A percentile compares a stretch with the other conserved stretches of the same genome.
phyloP scores from a whole-genome alignment of 352 stramenopile species.

The Thalassiosira hispida region DNA sequence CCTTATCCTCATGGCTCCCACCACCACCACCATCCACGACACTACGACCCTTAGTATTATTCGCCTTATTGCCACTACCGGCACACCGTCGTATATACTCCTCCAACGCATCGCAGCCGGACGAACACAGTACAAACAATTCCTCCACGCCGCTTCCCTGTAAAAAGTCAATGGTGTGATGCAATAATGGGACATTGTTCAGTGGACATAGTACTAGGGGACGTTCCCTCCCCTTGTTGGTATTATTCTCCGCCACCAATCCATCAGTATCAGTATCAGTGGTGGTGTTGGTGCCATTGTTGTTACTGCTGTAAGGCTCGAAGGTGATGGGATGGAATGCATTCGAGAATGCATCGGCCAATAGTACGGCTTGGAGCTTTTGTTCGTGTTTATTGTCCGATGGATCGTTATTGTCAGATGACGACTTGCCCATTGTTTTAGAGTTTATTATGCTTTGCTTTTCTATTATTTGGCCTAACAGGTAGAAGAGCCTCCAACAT shows the following conservation, averaged over 20 bases:
- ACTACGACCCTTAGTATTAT: not conserved
- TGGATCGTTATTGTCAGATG: slow-evolving; percentile 22
- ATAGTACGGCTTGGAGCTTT: slow-evolving; percentile 95
- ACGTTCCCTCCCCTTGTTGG: slow-evolving; percentile 11
- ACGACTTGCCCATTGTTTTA: slow-evolving; percentile 54
- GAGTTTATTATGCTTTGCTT: too few relatives aligned
- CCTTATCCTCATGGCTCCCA: slow-evolving; percentile 82
- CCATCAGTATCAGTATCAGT: slow-evolving; percentile 6
- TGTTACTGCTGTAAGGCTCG: slow-evolving; percentile 33
- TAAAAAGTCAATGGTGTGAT: slow-evolving; percentile 97
- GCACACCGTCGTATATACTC: slow-evolving; percentile 79
- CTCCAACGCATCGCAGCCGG: slow-evolving; percentile 89
- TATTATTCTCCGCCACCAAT: not conserved
- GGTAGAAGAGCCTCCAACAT: too few relatives aligned
- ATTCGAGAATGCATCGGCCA: slow-evolving; percentile 94
- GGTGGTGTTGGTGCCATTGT: not conserved
- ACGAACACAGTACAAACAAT: slow-evolving; percentile 94
- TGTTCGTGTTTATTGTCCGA: slow-evolving; percentile 84
- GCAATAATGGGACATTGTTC: slow-evolving; percentile 95
- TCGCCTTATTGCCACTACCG: not conserved
- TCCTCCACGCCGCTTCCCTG: slow-evolving; percentile 92
- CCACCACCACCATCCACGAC: slow-evolving; percentile 38
- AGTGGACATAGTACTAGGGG: slow-evolving; percentile 95
- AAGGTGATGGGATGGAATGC: slow-evolving; percentile 89
- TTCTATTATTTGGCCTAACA: too few relatives aligned